Evolutionary conservation across 768 basidiomycete species (phyloP).

Genomic region (Rhizopogon sp.): DNA sequence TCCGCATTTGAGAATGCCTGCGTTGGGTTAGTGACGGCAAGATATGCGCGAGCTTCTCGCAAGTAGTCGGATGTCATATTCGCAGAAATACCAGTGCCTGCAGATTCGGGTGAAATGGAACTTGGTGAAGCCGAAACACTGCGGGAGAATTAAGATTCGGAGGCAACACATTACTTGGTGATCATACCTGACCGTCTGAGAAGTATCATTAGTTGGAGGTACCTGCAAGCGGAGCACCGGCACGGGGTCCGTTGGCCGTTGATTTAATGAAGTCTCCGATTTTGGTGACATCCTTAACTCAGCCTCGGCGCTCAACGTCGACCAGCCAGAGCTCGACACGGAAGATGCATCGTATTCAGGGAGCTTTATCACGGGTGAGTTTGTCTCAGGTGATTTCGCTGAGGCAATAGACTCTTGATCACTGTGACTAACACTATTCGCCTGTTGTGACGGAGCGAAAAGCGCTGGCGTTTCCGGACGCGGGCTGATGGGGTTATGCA

Average conservation of each 20-base stretch:
- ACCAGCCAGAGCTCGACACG: constrained; percentile 23
- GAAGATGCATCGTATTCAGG: constrained; percentile 20
- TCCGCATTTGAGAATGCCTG: constrained; percentile 9
- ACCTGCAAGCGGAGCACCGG: constrained; percentile 26
- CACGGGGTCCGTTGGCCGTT: constrained; percentile 8
- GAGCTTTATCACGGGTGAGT: constrained; percentile 24
- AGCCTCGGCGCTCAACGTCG: constrained; percentile 18
- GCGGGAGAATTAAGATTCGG: background rate
- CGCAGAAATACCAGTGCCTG: constrained; percentile 24
- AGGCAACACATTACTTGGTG: background rate
- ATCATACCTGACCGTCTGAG: background rate
- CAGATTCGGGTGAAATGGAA: constrained; percentile 29
- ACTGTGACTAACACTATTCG: constrained; percentile 4
- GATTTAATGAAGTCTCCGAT: constrained; percentile 1
- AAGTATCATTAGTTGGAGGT: constrained; percentile 15
- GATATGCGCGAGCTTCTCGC: constrained; percentile 27
- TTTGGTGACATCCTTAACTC: constrained; percentile 14
- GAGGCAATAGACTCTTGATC: constrained; percentile 19
- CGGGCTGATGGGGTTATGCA: constrained; percentile 24
- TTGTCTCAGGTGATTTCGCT: constrained; percentile 21
- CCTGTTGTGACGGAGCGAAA: constrained; percentile 16
- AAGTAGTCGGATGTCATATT: constrained; percentile 28
- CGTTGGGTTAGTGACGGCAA: constrained; percentile 22
- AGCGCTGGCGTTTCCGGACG: constrained; percentile 17
- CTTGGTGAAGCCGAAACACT: constrained; percentile 23